These are phyloP conservation scores for Platanthera guangdongensis DNA, from an alignment of 106 monocot genomes.

Conservation along the genomic window DNA sequence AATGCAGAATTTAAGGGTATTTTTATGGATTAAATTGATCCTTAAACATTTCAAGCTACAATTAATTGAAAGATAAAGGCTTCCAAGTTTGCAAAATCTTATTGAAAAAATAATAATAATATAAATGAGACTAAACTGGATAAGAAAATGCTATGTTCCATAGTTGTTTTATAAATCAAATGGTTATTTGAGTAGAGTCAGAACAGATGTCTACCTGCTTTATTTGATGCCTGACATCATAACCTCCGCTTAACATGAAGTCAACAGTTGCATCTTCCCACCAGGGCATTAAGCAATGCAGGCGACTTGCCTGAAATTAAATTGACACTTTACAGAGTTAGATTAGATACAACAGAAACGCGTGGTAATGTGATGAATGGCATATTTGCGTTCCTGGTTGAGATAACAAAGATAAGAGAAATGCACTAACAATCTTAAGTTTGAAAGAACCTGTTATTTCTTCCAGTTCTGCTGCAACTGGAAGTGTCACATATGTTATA, in stretches of 20 bases:
- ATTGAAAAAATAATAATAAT: background rate
- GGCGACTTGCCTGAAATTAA: slow-evolving; percentile 47
- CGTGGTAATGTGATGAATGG: background rate
- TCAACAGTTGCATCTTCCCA: slow-evolving; percentile 96
- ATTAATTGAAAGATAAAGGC: background rate
- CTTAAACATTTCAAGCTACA: background rate
- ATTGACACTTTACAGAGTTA: background rate
- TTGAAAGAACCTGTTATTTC: background rate
- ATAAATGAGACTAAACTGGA: background rate
- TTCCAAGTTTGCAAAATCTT: background rate
- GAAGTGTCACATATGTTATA: background rate
- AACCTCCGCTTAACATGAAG: slow-evolving; percentile 92
- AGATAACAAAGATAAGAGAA: background rate
- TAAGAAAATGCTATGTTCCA: background rate
- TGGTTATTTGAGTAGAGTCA: background rate
- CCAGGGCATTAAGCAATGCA: slow-evolving; percentile 87
- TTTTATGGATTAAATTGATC: background rate
- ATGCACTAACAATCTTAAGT: background rate
- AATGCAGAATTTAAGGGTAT: background rate
- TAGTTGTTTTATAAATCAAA: background rate
- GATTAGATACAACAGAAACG: background rate
- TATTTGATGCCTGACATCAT: slow-evolving; percentile 61
- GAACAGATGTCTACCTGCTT: slow-evolving; percentile 49
- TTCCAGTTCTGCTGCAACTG: background rate
- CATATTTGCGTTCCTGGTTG: background rate